A percentile compares a stretch with the other conserved stretches of the same genome.
Evolutionary conservation across 345 rosid species (phyloP).

Genomic region (Eucalyptus pauciflora): DNA sequence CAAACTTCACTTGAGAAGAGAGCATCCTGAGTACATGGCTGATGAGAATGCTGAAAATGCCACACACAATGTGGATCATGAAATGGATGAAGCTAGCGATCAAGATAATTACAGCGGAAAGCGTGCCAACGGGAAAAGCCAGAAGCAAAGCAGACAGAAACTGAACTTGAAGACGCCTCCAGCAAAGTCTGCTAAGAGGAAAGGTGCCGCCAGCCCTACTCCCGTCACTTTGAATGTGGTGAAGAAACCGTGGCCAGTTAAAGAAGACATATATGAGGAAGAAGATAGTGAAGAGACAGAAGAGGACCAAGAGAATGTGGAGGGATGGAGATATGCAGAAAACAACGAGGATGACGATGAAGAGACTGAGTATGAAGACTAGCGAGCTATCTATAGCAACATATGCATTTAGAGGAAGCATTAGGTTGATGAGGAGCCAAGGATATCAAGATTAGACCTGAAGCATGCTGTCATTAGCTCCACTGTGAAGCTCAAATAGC

Average conservation of each 20-base stretch:
- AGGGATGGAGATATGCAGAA: conserved; percentile 70
- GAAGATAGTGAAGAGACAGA: conserved; percentile 91
- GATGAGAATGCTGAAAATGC: conserved; percentile 65
- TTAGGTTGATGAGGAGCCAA: not conserved
- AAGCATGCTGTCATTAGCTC: not conserved
- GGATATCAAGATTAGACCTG: not conserved
- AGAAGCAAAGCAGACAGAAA: conserved; percentile 50
- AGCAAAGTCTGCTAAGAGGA: conserved; percentile 35
- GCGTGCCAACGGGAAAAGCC: conserved; percentile 48
- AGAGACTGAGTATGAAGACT: conserved; percentile 92
- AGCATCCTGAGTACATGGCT: conserved; percentile 72
- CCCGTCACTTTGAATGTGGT: conserved; percentile 27
- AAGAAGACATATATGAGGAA: conserved; percentile 52
- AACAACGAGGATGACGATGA: conserved; percentile 70
- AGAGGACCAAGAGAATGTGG: conserved; percentile 73
- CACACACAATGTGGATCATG: conserved; percentile 37
- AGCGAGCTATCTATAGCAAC: not conserved
- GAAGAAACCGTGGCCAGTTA: conserved; percentile 55
- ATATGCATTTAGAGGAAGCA: not conserved
- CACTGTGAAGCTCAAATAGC: not conserved
- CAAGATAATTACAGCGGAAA: conserved; percentile 59
- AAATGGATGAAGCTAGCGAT: conserved; percentile 78
- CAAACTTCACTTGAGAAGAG: conserved; percentile 85
- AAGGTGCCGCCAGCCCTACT: conserved; percentile 49
- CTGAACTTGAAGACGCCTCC: conserved; percentile 64